These are phyloP conservation scores for Alternaria alternata DNA, from an alignment of 2,329 filamentous ascomycete species.

Conservation along the genomic window DNA sequence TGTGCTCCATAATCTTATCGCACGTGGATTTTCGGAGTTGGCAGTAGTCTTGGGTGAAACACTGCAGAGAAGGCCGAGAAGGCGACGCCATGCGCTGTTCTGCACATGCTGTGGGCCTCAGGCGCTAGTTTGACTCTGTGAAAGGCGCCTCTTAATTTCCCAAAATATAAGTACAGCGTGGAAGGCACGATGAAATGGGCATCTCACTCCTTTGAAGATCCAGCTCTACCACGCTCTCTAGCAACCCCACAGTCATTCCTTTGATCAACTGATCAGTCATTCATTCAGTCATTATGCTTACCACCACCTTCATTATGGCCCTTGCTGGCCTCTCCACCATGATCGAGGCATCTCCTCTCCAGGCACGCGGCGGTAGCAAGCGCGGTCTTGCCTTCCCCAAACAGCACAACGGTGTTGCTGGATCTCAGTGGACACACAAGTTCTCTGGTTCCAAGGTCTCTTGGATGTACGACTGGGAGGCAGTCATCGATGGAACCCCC, in stretches of 20 bases:
- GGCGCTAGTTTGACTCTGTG: conserved; percentile 8
- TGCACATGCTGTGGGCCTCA: conserved; percentile 16
- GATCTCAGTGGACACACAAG: conserved; percentile 31
- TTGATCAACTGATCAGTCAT: conserved; percentile 12
- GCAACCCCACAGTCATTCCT: conserved; percentile 26
- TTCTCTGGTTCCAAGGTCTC: conserved; percentile 51
- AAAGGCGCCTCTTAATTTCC: conserved; percentile 20
- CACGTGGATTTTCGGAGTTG: conserved; percentile 25
- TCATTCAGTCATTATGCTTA: conserved; percentile 28
- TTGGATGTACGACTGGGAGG: conserved; percentile 76
- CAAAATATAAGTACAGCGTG: conserved; percentile 20
- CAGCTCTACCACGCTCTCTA: conserved; percentile 17
- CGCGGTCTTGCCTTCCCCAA: conserved; percentile 44
- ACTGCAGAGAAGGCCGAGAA: conserved; percentile 12
- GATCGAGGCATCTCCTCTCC: conserved; percentile 38
- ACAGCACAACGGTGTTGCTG: conserved; percentile 31
- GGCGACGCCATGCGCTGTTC: conserved; percentile 20
- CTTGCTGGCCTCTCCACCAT: conserved; percentile 41
- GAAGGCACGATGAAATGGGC: not conserved
- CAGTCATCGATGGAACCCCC: conserved; percentile 52
- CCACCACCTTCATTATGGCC: conserved; percentile 36
- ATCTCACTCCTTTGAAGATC: conserved; percentile 5
- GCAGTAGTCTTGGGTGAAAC: conserved; percentile 27
- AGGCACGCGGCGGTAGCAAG: conserved; percentile 35
- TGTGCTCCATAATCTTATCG: conserved; percentile 21